Base-by-base conservation (phyloP, 805 yeast species). In the Kodamaea jinghongensis region DNA sequence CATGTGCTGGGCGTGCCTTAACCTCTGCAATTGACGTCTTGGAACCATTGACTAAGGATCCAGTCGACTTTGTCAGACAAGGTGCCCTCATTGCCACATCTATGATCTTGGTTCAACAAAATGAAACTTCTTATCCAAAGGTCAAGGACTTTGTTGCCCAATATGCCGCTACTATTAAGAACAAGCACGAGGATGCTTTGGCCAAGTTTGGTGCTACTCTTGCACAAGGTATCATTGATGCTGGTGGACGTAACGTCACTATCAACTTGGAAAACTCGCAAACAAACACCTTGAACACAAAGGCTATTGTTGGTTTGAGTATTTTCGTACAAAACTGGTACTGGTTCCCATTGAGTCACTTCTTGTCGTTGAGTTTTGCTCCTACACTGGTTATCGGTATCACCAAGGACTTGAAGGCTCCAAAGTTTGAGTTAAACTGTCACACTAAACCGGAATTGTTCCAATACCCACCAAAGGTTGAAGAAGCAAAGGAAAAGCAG, bases 191-290 rank as follows among this genome's bases (percentile, higher is more conserved):
- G 64, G 99, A 91, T 65, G 96, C 96, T 3, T 76, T 93, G 63
- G 96, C 98, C 28, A 90, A 89, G 67, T 93, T 91, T 65, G 99
- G 99, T 59, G 97, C 98, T 22, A 87, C 97, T 12, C 69, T 93
- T 36, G 91, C 96, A 10, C 97, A 91, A 69, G 99, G 99, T 63
- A 91, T 93, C 48, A 82, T 93, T 60, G 97, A 93, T 67, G 99
- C 98, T 8, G 97, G 99, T 65, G 99, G 99, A 9, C 81, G 98
- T 59, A 93, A 93, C 55, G 95, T 86, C n/a, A 89, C 98, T 0
- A 89, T 93, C 48, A 85, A 85, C 51, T 71, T 91, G 36, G 97
- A 93, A 63, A 87, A 90, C 60, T 55, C 81, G 16, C 90, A 89
- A 50, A 88, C 96, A 29, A 95, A 89, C 45, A 88, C 96, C 14